phyloP scores from a whole-genome alignment of 345 rosid genomes.

The Lepidium aucheri region DNA sequence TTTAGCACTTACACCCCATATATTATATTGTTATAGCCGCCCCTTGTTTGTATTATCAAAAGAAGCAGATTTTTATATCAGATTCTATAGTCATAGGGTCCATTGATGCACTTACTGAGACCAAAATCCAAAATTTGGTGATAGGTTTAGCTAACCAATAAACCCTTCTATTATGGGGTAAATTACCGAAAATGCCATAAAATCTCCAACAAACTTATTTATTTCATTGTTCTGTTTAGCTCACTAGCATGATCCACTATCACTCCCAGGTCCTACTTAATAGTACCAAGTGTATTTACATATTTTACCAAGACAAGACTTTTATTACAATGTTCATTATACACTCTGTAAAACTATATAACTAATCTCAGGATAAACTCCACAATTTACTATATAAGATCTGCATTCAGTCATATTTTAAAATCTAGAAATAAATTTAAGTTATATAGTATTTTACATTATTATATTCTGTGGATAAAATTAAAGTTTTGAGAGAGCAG shows the following conservation, averaged over 20 bases:
- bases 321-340: background rate
- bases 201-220: background rate
- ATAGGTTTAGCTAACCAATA: background rate
- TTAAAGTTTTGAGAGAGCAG: too few species aligned
- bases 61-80: background rate
- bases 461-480: too few species aligned
- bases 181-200: constrained; percentile 6
- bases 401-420: background rate
- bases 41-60: constrained; percentile 5
- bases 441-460: too few species aligned
- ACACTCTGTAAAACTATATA: background rate
- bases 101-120: constrained; percentile 7
- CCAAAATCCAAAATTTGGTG: constrained; percentile 13
- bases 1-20: background rate
- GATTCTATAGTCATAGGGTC: background rate
- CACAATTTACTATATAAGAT: background rate
- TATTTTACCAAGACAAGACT: background rate
- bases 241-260: background rate
- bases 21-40: background rate
- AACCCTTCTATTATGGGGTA: background rate
- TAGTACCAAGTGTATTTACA: background rate
- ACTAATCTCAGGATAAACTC: background rate
- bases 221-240: background rate
- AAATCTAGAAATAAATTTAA: background rate
- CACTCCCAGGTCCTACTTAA: background rate